phyloP scores from a whole-genome alignment of 2,329 filamentous ascomycete species.

The Trichoderma atroviride region DNA sequence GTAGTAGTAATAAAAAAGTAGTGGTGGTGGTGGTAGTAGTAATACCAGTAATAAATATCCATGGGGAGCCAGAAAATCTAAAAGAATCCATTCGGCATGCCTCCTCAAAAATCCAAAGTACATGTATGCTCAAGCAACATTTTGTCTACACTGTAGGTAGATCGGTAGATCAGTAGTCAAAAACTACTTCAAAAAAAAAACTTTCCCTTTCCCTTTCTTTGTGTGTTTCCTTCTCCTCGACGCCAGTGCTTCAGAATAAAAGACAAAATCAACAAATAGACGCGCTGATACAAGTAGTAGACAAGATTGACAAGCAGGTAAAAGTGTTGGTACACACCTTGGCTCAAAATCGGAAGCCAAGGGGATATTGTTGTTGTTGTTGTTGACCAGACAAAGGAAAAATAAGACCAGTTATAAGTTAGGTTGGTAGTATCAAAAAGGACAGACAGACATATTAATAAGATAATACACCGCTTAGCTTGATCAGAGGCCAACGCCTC shows the following conservation, averaged over 20 bases:
- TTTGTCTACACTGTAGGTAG: background rate
- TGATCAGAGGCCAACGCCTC: background rate
- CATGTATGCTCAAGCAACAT: background rate
- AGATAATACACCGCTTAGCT: constrained; percentile 16
- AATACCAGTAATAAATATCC: constrained; percentile 1
- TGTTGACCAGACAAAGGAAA: constrained; percentile 6
- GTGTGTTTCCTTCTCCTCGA: background rate
- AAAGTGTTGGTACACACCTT: constrained; percentile 14
- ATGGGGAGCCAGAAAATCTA: background rate
- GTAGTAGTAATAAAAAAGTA: background rate
- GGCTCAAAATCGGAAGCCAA: background rate
- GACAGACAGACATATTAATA: constrained; percentile 19
- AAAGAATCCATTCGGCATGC: background rate
- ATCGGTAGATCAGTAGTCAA: background rate
- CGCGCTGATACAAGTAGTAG: constrained; percentile 12
- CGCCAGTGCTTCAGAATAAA: background rate
- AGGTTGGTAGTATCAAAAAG: background rate
- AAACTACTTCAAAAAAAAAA: background rate
- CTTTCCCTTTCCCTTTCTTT: background rate
- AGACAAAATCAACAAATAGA: background rate
- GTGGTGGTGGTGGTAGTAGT: background rate
- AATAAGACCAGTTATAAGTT: background rate
- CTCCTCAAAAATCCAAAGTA: background rate
- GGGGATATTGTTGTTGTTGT: background rate
- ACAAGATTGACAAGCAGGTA: constrained; percentile 2